Evolutionary conservation across 164 flowering plant genomes (phyloP).

Genomic region (Piper betle): DNA sequence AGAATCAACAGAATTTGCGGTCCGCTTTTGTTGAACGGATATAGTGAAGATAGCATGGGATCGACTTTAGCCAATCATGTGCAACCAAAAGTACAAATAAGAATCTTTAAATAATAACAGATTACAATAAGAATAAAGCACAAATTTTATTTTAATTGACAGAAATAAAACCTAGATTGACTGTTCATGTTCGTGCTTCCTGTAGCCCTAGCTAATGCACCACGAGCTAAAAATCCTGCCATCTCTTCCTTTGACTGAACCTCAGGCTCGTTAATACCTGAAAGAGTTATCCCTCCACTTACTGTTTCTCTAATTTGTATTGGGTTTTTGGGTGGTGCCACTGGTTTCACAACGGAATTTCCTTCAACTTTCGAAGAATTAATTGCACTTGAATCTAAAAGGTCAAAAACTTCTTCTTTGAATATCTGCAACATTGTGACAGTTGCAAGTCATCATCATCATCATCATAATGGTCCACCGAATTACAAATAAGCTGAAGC

Average conservation of each 20-base stretch:
- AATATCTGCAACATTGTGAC: slow-evolving; percentile 44
- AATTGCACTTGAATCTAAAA: slow-evolving; percentile 42
- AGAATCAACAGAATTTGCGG: slow-evolving; percentile 4
- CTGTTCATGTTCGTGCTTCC: slow-evolving; percentile 98
- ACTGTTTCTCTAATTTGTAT: slow-evolving; percentile 90
- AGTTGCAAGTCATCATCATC: not conserved
- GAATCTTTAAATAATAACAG: not conserved
- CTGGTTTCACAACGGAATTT: slow-evolving; percentile 21
- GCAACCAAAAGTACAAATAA: not conserved
- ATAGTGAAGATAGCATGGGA: slow-evolving; percentile 99
- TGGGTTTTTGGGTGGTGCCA: slow-evolving; percentile 56
- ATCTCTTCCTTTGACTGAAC: slow-evolving; percentile 82
- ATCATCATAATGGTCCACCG: too few species aligned
- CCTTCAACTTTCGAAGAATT: slow-evolving; percentile 32
- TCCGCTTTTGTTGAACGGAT: slow-evolving; percentile 77
- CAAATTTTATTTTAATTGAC: not conserved
- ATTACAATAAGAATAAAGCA: not conserved
- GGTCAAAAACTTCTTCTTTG: slow-evolving; percentile 90
- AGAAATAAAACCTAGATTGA: slow-evolving; percentile 62
- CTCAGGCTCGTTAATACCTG: slow-evolving; percentile 89
- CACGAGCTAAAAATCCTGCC: slow-evolving; percentile 63
- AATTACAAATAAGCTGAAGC: too few species aligned
- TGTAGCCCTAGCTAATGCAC: slow-evolving; percentile 85
- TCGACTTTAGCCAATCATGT: slow-evolving; percentile 38
- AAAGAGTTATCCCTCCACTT: slow-evolving; percentile 82